phyloP scores from a whole-genome alignment of 2,329 filamentous ascomycete genomes.

The Xylariomycetidae sp. region DNA sequence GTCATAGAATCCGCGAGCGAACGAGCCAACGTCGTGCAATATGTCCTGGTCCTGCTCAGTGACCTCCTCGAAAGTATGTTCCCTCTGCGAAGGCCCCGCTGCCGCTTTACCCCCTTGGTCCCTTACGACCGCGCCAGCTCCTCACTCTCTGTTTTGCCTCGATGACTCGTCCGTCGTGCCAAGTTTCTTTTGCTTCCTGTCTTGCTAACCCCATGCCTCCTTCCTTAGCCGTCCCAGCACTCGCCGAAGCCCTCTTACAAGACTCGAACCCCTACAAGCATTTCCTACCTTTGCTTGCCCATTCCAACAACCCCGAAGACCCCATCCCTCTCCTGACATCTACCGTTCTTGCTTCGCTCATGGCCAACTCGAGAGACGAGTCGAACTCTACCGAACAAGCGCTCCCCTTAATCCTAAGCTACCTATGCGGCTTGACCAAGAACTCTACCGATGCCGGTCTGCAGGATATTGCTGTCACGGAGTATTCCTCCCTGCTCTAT shows the following conservation, averaged over 20 bases:
- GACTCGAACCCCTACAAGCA: constrained; percentile 76
- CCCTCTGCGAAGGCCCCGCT: too few relatives aligned
- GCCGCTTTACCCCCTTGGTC: too few relatives aligned
- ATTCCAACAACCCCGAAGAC: constrained; percentile 69
- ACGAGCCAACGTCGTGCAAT: constrained; percentile 87
- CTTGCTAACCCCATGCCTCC: constrained; percentile 7
- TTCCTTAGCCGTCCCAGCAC: constrained; percentile 61
- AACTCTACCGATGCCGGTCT: constrained; percentile 75
- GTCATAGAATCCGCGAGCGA: constrained; percentile 83
- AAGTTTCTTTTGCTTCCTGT: background rate
- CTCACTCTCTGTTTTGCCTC: too few relatives aligned
- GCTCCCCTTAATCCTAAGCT: constrained; percentile 77
- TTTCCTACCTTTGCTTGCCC: constrained; percentile 76
- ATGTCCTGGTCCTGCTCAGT: constrained; percentile 82
- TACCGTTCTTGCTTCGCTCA: constrained; percentile 75
- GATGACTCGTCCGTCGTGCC: too few relatives aligned
- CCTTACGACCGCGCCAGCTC: too few relatives aligned
- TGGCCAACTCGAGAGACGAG: constrained; percentile 62
- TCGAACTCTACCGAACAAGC: constrained; percentile 63
- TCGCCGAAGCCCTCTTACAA: constrained; percentile 72
- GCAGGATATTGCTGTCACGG: constrained; percentile 92
- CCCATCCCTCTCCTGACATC: constrained; percentile 86
- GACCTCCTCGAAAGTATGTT: constrained; percentile 79
- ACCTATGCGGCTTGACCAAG: constrained; percentile 78
- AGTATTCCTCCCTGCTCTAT: constrained; percentile 81